Evolutionary conservation across 2,329 filamentous ascomycete genomes (phyloP), one percentile per base, ranked within the genome.

Genomic region (Colletotrichum camelliae): DNA sequence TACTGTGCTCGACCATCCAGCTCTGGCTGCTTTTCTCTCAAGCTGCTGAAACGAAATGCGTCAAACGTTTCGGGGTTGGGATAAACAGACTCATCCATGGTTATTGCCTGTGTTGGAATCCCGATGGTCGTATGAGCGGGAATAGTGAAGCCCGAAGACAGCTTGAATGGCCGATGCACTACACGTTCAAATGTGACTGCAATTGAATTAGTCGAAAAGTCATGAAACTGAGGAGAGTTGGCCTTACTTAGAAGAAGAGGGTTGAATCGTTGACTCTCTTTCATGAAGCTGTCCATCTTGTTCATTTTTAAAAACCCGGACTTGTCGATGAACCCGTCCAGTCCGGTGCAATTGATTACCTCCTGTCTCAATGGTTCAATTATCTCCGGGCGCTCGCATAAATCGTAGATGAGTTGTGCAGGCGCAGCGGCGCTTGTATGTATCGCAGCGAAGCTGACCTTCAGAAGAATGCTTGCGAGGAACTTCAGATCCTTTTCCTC

Each of bases 361-460:
- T 67, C 65, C 4, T 15, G 29, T n/a, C 65, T 48, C 18, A 67
- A 43, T 10, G 65, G 31, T 35, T 67, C 65, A 15, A 67, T 67
- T 31, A 57, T 57, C 10, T 39, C 18, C 4, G 48, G 65, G 33
- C 29, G n/a, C n/a, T 67, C 48, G 31, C 77, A 79, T 6, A 83
- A 77, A 74, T 83, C 81, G 61, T 79, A 81, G 5, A 83, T 75
- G 2, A 82, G 72, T 67, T 82, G 78, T 31, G 76, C 78, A 7
- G 77, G 77, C n/a, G 79, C 79, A 13, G 78, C 77, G 31, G 79
- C 78, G 27, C 78, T 81, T 1, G 80, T 82, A 62, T 82, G 81
- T 15, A 82, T 81, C 3, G 81, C 79, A 5, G 81, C 80, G 43
- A 83, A 81, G 62, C 77, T 80, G 21, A 83, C 52, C 7, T 78